Percentiles rank a stretch among this genome's conserved stretches.
phyloP scores from a whole-genome alignment of 2,329 filamentous ascomycete genomes.

The Colletotrichum eleusines region DNA sequence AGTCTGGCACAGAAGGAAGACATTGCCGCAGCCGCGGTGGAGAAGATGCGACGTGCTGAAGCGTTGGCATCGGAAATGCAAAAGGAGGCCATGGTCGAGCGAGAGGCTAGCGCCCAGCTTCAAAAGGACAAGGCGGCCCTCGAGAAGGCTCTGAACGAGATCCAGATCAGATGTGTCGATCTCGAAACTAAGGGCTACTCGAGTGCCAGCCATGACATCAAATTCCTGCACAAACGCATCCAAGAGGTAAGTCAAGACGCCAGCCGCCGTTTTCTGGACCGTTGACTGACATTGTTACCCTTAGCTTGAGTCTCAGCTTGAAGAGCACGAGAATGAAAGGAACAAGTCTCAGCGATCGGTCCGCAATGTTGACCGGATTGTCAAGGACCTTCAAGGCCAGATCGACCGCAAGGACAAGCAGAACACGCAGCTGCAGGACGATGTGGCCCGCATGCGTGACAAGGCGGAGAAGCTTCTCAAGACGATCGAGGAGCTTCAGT shows the following conservation, averaged over 20 bases:
- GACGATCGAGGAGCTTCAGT: constrained; percentile 94
- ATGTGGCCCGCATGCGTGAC: constrained; percentile 86
- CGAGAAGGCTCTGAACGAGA: constrained; percentile 91
- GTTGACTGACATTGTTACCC: constrained; percentile 47
- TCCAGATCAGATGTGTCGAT: constrained; percentile 90
- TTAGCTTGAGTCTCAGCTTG: constrained; percentile 89
- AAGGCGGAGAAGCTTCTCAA: constrained; percentile 90
- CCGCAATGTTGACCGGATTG: constrained; percentile 91
- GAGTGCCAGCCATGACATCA: constrained; percentile 92
- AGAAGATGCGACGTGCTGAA: constrained; percentile 97
- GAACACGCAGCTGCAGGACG: constrained; percentile 83
- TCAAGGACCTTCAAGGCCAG: constrained; percentile 92
- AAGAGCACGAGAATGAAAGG: constrained; percentile 83
- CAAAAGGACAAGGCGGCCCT: constrained; percentile 91
- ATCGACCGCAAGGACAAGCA: constrained; percentile 94
- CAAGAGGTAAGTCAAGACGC: constrained; percentile 79
- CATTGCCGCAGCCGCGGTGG: constrained; percentile 88
- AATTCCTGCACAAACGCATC: constrained; percentile 93
- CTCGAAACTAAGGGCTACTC: constrained; percentile 98
- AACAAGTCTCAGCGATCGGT: constrained; percentile 86
- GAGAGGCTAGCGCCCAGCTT: constrained; percentile 83
- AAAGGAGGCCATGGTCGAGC: constrained; percentile 88
- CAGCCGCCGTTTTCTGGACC: constrained; percentile 4
- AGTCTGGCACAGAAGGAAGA: constrained; percentile 93
- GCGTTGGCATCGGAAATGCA: constrained; percentile 89